Conservation (phyloP, 495 filamentous ascomycete species). For the Penicillium subrubescens region DNA sequence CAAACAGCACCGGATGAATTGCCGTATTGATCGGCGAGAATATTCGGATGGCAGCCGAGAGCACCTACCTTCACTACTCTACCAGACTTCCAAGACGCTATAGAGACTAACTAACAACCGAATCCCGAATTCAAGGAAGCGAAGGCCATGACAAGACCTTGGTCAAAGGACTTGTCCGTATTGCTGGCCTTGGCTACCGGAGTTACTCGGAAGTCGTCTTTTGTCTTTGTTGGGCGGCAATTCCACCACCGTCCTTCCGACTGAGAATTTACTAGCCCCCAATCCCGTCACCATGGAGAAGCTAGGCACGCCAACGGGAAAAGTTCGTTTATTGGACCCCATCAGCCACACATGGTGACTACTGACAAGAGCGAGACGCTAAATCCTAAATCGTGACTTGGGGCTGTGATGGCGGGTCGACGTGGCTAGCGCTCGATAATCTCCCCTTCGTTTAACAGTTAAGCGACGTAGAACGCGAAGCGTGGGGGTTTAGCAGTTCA, state of each 20-base stretch:
- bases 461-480: not conserved
- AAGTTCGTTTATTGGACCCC: not conserved
- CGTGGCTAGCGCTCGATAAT: not conserved
- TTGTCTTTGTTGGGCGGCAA: not conserved
- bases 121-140: not conserved
- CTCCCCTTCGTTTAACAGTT: not conserved
- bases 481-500: not conserved
- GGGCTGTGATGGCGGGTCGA: not conserved
- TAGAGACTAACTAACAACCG: not conserved
- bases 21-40: not conserved
- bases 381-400: not conserved
- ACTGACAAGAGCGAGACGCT: not conserved
- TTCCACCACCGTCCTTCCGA: not conserved
- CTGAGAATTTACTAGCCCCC: not conserved
- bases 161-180: not conserved
- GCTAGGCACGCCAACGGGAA: not conserved
- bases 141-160: not conserved
- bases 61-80: not conserved
- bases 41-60: conserved; percentile 10
- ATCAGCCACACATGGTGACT: not conserved
- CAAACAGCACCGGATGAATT: conserved; percentile 5
- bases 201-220: not conserved
- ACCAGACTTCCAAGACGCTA: not conserved
- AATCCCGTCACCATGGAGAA: not conserved
- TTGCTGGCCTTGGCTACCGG: not conserved